Conservation (phyloP, 1,284 basidiomycete species). For the Cutaneotrichosporon spelunceum region DNA sequence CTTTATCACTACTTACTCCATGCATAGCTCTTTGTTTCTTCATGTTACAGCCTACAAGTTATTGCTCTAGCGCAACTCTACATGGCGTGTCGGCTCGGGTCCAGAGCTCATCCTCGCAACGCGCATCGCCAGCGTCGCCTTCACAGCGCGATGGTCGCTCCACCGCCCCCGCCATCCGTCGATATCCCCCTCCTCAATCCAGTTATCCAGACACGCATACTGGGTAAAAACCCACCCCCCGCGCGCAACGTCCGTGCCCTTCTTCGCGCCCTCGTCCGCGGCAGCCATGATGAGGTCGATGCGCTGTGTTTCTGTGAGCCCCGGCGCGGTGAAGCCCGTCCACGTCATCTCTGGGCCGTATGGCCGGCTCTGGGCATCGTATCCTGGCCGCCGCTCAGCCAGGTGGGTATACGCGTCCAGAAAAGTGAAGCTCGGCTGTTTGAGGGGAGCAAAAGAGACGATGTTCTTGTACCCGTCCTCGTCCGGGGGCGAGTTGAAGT, state of each 20-base stretch:
- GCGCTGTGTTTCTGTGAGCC: constrained; percentile 22
- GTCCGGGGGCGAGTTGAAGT: constrained; percentile 47
- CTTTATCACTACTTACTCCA: background rate
- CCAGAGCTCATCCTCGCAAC: background rate
- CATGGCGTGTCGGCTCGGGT: background rate
- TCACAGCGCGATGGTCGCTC: constrained; percentile 48
- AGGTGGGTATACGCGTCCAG: constrained; percentile 38
- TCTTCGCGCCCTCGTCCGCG: constrained; percentile 8
- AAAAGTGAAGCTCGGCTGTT: constrained; percentile 34
- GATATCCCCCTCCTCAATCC: constrained; percentile 37
- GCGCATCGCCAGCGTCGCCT: constrained; percentile 23
- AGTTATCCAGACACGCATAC: constrained; percentile 45
- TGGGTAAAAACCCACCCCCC: constrained; percentile 33
- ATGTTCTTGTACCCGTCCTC: constrained; percentile 49
- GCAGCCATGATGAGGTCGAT: constrained; percentile 49
- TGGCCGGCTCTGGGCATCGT: constrained; percentile 27
- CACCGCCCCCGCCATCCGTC: constrained; percentile 43
- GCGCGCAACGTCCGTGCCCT: constrained; percentile 9
- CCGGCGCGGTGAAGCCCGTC: constrained; percentile 39
- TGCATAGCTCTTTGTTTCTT: background rate
- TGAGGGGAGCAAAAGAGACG: constrained; percentile 31
- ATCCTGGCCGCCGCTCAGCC: constrained; percentile 10
- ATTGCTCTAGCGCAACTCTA: background rate
- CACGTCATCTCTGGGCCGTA: constrained; percentile 41
- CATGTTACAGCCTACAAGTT: background rate